phyloP scores from a whole-genome alignment of 2,329 filamentous ascomycete species.

The Stachybotrys chartarum region DNA sequence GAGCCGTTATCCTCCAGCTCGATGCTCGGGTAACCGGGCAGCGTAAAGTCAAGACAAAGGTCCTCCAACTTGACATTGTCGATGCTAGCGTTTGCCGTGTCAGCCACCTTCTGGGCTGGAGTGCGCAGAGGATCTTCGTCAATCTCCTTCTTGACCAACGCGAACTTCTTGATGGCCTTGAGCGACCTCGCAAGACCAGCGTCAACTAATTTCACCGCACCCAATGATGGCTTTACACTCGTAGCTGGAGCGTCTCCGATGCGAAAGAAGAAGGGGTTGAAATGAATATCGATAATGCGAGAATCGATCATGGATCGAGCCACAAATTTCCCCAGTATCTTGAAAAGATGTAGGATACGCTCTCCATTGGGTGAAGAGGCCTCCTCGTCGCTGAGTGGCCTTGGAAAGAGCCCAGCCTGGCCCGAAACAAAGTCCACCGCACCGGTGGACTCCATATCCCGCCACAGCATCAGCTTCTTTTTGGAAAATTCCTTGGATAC shows the following conservation, averaged over 20 bases:
- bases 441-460: slow-evolving; percentile 73
- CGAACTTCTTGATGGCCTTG: slow-evolving; percentile 81
- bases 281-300: slow-evolving; percentile 92
- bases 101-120: slow-evolving; percentile 61
- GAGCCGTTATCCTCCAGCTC: slow-evolving; percentile 72
- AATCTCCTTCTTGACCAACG: slow-evolving; percentile 72
- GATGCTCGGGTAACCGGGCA: slow-evolving; percentile 84
- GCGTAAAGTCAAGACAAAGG: slow-evolving; percentile 84
- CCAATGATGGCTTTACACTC: slow-evolving; percentile 72
- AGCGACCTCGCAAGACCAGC: slow-evolving; percentile 78
- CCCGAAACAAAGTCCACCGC: slow-evolving; percentile 78
- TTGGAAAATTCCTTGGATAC: slow-evolving; percentile 96
- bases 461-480: slow-evolving; percentile 95
- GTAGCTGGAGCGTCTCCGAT: slow-evolving; percentile 63
- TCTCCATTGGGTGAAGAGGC: slow-evolving; percentile 70
- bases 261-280: slow-evolving; percentile 97
- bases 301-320: slow-evolving; percentile 98
- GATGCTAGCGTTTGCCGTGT: slow-evolving; percentile 62
- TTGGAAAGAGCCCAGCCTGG: slow-evolving; percentile 79
- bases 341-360: slow-evolving; percentile 82
- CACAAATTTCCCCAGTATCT: slow-evolving; percentile 92
- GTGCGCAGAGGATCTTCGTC: slow-evolving; percentile 63
- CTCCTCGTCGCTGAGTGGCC: slow-evolving; percentile 78
- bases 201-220: slow-evolving; percentile 85
- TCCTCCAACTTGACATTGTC: slow-evolving; percentile 79